Conservation (phyloP, 495 filamentous ascomycete genomes). For the Penicillium egyptiacum region DNA sequence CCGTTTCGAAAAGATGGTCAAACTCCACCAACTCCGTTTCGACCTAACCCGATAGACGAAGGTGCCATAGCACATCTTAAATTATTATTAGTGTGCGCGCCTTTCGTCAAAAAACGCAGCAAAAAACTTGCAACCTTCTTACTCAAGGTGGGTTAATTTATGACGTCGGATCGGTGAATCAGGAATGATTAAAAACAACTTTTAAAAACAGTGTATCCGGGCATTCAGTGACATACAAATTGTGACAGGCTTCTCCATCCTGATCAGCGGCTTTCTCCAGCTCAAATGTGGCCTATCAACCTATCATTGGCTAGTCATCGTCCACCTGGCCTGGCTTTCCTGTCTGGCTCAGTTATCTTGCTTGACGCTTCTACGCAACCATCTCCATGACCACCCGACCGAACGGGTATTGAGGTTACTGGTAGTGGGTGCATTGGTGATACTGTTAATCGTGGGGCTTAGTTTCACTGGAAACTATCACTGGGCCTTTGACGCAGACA, state of each 20-base stretch:
- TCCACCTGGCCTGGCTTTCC: conserved; percentile 42
- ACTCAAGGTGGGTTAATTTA: too few relatives aligned
- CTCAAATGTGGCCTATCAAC: conserved; percentile 18
- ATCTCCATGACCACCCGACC: background rate
- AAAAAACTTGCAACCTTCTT: too few relatives aligned
- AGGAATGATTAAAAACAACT: too few relatives aligned
- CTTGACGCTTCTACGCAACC: conserved; percentile 28
- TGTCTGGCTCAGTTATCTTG: conserved; percentile 39
- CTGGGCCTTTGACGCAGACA: background rate
- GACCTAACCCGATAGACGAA: too few relatives aligned
- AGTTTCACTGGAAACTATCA: background rate
- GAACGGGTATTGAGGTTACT: background rate
- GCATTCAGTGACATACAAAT: conserved; percentile 22
- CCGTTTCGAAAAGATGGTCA: too few relatives aligned
- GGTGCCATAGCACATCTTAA: too few relatives aligned
- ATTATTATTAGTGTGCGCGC: too few relatives aligned
- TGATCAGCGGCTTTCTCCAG: conserved; percentile 23
- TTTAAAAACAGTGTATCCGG: background rate
- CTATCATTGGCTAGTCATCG: conserved; percentile 36
- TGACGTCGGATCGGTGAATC: too few relatives aligned
- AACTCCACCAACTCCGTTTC: too few relatives aligned
- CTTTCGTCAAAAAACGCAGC: too few relatives aligned
- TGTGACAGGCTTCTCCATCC: conserved; percentile 21
- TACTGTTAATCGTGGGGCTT: background rate
- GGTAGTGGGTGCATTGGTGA: background rate